Evolutionary conservation across 2,329 filamentous ascomycete species (phyloP).

Genomic region (Calonectria fujianensis): DNA sequence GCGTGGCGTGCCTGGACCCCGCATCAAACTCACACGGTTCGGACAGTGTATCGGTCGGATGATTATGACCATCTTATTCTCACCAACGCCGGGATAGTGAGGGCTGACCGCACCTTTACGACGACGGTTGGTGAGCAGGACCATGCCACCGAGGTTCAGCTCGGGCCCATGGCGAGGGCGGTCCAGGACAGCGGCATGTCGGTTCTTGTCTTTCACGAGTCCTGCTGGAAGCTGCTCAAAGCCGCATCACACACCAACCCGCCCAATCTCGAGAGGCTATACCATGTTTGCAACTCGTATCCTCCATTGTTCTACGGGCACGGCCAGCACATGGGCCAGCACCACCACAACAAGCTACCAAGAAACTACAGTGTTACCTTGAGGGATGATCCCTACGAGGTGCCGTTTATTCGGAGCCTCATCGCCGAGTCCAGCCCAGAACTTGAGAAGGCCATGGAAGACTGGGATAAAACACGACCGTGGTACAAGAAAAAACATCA

Average conservation of each 20-base stretch:
- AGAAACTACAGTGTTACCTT: not conserved
- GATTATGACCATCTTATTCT: not conserved
- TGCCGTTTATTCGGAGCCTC: not conserved
- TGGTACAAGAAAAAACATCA: not conserved
- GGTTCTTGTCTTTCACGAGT: conserved; percentile 3
- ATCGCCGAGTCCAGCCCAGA: not conserved
- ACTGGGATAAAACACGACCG: not conserved
- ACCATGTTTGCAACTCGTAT: conserved; percentile 1
- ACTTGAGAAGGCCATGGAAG: not conserved
- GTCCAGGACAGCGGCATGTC: not conserved
- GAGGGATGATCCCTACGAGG: not conserved
- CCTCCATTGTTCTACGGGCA: not conserved
- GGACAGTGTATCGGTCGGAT: conserved; percentile 15
- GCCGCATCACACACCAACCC: not conserved
- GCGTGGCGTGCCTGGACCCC: conserved; percentile 2
- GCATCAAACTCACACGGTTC: conserved; percentile 1
- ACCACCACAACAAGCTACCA: too few species aligned
- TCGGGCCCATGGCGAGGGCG: not conserved
- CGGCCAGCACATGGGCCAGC: not conserved
- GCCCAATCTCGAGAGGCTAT: conserved; percentile 5
- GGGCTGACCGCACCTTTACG: not conserved
- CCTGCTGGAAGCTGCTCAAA: conserved; percentile 6
- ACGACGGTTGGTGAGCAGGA: not conserved
- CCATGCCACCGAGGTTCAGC: not conserved
- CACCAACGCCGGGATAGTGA: not conserved